phyloP scores from a whole-genome alignment of 106 monocot genomes.

The Allium sativum region DNA sequence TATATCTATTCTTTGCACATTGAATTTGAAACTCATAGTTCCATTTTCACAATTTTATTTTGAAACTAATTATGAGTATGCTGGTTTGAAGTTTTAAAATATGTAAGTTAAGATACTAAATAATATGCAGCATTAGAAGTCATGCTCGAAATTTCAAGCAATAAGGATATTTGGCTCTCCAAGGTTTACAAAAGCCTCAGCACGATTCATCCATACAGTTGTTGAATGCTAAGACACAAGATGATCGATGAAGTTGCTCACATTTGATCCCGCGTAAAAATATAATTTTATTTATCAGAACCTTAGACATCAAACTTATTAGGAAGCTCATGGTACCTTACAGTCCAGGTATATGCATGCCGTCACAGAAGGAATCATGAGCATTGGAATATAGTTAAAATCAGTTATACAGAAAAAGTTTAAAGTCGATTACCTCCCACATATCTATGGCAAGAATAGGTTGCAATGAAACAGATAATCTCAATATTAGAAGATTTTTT shows the following conservation, averaged over 20 bases:
- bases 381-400: background rate
- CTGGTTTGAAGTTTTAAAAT: background rate
- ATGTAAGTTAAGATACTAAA: background rate
- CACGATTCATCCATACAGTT: conserved; percentile 54
- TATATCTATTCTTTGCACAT: too few relatives aligned
- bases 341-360: conserved; percentile 94
- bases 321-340: conserved; percentile 41
- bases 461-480: conserved; percentile 28
- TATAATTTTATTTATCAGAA: too few relatives aligned
- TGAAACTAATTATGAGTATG: background rate
- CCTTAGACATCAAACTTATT: too few relatives aligned
- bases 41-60: too few relatives aligned
- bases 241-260: conserved; percentile 65
- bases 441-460: conserved; percentile 78
- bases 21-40: too few relatives aligned
- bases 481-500: background rate
- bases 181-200: conserved; percentile 89
- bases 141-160: conserved; percentile 15
- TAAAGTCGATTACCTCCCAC: conserved; percentile 77
- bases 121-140: background rate
- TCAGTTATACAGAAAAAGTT: background rate
- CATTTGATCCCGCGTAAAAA: conserved; percentile 58
- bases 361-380: conserved; percentile 23
- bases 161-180: conserved; percentile 91
- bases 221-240: conserved; percentile 87